phyloP scores from a whole-genome alignment of 129 eudicot species.

The Centella asiatica region DNA sequence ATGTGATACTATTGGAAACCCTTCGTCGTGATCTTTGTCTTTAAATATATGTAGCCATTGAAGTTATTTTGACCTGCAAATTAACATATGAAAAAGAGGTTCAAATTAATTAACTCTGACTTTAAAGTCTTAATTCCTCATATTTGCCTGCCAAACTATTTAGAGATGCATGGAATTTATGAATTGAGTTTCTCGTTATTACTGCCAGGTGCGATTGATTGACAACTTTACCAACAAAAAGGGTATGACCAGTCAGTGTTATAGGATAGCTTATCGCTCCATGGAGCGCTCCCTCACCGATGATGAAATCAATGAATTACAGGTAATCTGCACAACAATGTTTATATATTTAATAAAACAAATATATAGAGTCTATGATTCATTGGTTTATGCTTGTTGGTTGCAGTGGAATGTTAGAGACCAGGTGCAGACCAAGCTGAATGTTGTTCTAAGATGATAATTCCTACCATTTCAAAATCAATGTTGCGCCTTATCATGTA shows the following conservation, averaged over 20 bases:
- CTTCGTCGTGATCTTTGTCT: too few relatives aligned
- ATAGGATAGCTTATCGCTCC: constrained; percentile 75
- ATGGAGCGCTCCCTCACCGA: constrained; percentile 88
- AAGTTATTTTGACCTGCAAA: too few relatives aligned
- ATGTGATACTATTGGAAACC: too few relatives aligned
- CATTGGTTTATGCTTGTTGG: constrained; percentile 5
- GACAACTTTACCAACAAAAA: constrained; percentile 86
- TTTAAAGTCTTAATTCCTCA: too few relatives aligned
- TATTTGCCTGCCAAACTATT: too few relatives aligned
- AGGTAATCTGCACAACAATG: too few relatives aligned
- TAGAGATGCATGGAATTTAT: too few relatives aligned
- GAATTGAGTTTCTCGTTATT: too few relatives aligned
- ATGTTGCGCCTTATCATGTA: neutral
- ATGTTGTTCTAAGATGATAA: constrained; percentile 62
- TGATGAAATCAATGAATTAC: constrained; percentile 73
- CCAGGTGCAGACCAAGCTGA: constrained; percentile 58
- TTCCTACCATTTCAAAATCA: neutral
- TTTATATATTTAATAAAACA: too few relatives aligned
- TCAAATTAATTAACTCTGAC: too few relatives aligned
- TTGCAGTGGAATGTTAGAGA: constrained; percentile 77
- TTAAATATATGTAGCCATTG: too few relatives aligned
- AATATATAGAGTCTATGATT: neutral
- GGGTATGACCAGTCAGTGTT: constrained; percentile 93
- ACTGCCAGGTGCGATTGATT: constrained; percentile 58
- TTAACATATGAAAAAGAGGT: too few relatives aligned